phyloP scores from a whole-genome alignment of 345 rosid genomes.

The Citrus medica region DNA sequence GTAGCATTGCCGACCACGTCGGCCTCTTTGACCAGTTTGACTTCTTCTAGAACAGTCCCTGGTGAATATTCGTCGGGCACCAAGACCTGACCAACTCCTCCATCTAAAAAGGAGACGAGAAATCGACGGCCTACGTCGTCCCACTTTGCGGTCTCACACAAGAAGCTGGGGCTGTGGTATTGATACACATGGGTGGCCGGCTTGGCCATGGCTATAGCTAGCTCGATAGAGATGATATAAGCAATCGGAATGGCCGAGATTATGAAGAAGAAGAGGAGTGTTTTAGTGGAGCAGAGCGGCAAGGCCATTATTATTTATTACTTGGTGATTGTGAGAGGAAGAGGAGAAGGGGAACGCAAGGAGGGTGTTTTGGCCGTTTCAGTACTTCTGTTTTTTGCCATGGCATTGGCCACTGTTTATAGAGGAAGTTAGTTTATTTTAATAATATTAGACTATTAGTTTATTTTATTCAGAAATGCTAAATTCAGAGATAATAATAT shows the following conservation, averaged over 20 bases:
- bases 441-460: too few relatives aligned
- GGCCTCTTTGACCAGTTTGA: constrained; percentile 53
- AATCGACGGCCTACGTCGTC: constrained; percentile 63
- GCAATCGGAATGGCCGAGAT: constrained; percentile 70
- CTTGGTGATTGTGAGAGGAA: too few relatives aligned
- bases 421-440: too few relatives aligned
- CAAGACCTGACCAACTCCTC: constrained; percentile 63
- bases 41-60: constrained; percentile 41
- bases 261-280: constrained; percentile 40
- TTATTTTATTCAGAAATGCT: too few relatives aligned
- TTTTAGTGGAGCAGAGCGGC: constrained; percentile 34
- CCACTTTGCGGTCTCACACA: constrained; percentile 96
- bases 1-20: constrained; percentile 73
- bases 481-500: too few relatives aligned
- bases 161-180: constrained; percentile 65
- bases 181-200: constrained; percentile 63
- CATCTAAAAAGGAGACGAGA: constrained; percentile 76
- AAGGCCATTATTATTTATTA: constrained; percentile 17
- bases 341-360: too few relatives aligned
- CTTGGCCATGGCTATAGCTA: constrained; percentile 12
- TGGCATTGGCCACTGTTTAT: too few relatives aligned
- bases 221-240: constrained; percentile 58
- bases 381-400: neutral
- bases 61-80: constrained; percentile 37
- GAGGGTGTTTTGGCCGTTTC: neutral